These are phyloP conservation scores for Ogataea saltuana DNA, from an alignment of 805 yeast genomes.

Conservation along the genomic window DNA sequence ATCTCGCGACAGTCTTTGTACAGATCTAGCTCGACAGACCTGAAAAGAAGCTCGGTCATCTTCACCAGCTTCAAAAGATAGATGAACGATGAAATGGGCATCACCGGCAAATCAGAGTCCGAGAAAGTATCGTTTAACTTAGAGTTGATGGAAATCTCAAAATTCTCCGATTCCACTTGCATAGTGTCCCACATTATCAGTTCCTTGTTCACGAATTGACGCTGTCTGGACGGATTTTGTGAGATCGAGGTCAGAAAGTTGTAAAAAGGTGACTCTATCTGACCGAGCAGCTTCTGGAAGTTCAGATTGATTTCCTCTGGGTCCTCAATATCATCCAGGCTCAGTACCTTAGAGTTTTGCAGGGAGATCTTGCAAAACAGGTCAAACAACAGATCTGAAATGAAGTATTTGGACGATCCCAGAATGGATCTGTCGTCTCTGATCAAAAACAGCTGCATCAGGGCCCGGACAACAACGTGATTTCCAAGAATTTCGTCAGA, in stretches of 20 bases:
- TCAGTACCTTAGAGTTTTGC: conserved; percentile 25
- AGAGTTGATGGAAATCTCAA: conserved; percentile 50
- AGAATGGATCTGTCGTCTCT: conserved; percentile 62
- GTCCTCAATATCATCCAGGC: conserved; percentile 10
- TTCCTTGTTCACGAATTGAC: conserved; percentile 67
- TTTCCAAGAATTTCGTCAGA: conserved; percentile 35
- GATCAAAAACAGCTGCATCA: conserved; percentile 60
- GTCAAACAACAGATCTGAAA: conserved; percentile 39
- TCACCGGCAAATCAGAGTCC: conserved; percentile 40
- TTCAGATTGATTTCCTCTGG: conserved; percentile 24
- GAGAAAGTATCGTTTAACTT: conserved; percentile 35
- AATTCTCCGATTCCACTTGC: conserved; percentile 70
- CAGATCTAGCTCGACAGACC: conserved; percentile 74
- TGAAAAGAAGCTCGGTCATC: conserved; percentile 72
- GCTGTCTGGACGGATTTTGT: conserved; percentile 78
- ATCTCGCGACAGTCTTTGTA: conserved; percentile 68
- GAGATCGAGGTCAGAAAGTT: conserved; percentile 46
- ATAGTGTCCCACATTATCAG: conserved; percentile 70
- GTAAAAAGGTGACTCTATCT: conserved; percentile 48
- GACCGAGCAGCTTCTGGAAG: conserved; percentile 39
- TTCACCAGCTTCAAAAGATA: conserved; percentile 62
- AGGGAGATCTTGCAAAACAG: conserved; percentile 24
- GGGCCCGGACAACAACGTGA: conserved; percentile 58
- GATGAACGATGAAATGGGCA: conserved; percentile 73
- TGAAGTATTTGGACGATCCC: conserved; percentile 43